These are phyloP conservation scores for Garcia nutans DNA, from an alignment of 345 rosid genomes.

Conservation along the genomic window DNA sequence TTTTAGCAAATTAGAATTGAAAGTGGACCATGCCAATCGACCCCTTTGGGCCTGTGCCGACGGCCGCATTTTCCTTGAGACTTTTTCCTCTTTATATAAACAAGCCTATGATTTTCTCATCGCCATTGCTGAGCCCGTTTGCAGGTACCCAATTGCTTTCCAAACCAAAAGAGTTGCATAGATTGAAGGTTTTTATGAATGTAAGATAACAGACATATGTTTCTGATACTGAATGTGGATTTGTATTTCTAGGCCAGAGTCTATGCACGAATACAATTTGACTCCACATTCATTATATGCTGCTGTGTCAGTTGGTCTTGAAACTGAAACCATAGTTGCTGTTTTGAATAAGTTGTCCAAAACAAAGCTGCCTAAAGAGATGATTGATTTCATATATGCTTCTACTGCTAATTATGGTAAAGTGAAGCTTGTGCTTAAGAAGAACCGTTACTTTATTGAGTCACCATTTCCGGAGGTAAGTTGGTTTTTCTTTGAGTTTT, in stretches of 20 bases:
- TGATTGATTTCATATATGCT: conserved; percentile 77
- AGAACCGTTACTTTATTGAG: conserved; percentile 83
- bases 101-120: conserved; percentile 97
- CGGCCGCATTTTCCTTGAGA: conserved; percentile 84
- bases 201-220: background rate
- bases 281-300: conserved; percentile 96
- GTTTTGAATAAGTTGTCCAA: conserved; percentile 90
- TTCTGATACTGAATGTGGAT: background rate
- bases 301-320: conserved; percentile 93
- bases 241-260: conserved; percentile 68
- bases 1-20: conserved; percentile 72
- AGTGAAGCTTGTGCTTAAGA: conserved; percentile 95
- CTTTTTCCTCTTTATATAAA: conserved; percentile 78
- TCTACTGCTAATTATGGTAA: conserved; percentile 97
- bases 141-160: conserved; percentile 55
- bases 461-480: conserved; percentile 90
- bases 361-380: conserved; percentile 87
- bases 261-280: conserved; percentile 95
- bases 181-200: background rate
- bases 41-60: conserved; percentile 98
- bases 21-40: conserved; percentile 74
- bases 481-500: conserved; percentile 23
- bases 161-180: too few species aligned
- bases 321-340: conserved; percentile 79
- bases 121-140: conserved; percentile 97